Evolutionary conservation across 352 stramenopile genomes (phyloP).

Genomic region (Pilasporangium apinafurcum): DNA sequence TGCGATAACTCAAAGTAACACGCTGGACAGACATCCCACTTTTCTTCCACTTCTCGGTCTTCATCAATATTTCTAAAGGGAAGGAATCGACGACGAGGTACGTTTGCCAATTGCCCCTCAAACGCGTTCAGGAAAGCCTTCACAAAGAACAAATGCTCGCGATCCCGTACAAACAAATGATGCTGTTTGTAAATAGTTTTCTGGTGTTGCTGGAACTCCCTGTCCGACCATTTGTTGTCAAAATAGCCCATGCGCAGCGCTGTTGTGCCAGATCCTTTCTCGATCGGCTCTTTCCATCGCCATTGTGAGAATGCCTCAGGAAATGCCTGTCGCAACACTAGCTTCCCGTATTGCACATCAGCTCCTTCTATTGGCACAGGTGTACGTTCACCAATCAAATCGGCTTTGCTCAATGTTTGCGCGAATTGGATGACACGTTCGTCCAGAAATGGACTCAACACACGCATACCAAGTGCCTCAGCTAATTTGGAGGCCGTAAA

Average conservation of each 20-base stretch:
- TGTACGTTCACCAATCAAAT: constrained; percentile 61
- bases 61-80: neutral
- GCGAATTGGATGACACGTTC: constrained; percentile 62
- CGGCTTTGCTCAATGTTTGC: constrained; percentile 36
- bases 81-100: constrained; percentile 19
- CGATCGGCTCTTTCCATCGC: constrained; percentile 86
- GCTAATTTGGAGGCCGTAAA: constrained; percentile 78
- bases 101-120: constrained; percentile 28
- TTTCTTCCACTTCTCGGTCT: neutral
- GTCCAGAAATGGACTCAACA: constrained; percentile 79
- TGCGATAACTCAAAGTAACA: constrained; percentile 43
- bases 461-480: constrained; percentile 44
- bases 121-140: constrained; percentile 54
- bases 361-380: constrained; percentile 45
- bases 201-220: constrained; percentile 35
- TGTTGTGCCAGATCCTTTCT: constrained; percentile 74
- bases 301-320: constrained; percentile 79
- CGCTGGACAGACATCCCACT: constrained; percentile 18
- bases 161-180: constrained; percentile 51
- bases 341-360: constrained; percentile 56
- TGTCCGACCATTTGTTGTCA: constrained; percentile 24
- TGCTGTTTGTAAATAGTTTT: constrained; percentile 21
- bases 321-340: constrained; percentile 82
- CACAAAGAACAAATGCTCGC: constrained; percentile 69
- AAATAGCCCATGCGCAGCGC: constrained; percentile 61